A percentile compares a stretch with the other conserved stretches of the same genome.
Conservation (phyloP, 129 eudicot species). For the Flaveria linearis region DNA sequence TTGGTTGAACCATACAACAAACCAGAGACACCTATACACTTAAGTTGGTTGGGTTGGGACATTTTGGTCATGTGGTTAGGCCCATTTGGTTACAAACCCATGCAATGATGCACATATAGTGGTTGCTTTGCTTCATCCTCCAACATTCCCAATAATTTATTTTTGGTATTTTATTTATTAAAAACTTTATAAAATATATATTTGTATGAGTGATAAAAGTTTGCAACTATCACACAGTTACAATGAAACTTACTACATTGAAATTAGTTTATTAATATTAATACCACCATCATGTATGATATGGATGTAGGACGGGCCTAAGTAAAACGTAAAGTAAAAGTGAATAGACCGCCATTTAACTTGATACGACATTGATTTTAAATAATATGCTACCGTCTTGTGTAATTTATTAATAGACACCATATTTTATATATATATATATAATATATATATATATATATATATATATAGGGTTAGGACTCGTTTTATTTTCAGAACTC, state of each 20-base stretch:
- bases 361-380: no score
- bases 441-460: no score
- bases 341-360: no score
- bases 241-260: not conserved
- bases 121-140: slow-evolving; percentile 39
- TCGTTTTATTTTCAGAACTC: no score
- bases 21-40: slow-evolving; percentile 32
- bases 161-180: not conserved
- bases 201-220: no score
- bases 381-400: no score
- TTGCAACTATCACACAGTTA: not conserved
- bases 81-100: slow-evolving; percentile 37
- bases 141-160: slow-evolving; percentile 4
- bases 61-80: slow-evolving; percentile 34
- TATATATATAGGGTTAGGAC: no score
- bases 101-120: slow-evolving; percentile 33
- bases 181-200: not conserved
- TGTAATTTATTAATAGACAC: no score
- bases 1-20: slow-evolving; percentile 41
- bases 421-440: no score
- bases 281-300: no score
- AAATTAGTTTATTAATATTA: not conserved
- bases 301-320: no score
- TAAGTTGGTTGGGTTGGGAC: slow-evolving; percentile 32
- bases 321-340: no score